Conservation (phyloP, 768 basidiomycete genomes). For the Rhizopogon vesiculosus region DNA sequence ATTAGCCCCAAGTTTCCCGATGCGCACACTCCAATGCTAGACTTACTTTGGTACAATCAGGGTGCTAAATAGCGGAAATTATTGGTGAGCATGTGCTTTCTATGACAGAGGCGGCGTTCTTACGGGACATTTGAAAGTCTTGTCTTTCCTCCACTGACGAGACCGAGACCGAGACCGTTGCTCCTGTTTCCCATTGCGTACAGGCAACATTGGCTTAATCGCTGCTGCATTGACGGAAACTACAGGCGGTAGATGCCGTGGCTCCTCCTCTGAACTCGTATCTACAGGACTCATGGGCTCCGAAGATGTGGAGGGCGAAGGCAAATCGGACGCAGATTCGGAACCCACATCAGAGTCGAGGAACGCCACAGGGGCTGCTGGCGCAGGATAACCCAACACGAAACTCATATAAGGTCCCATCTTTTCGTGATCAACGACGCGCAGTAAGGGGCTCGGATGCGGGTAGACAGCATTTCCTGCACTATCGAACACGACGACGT, state of each 20-base stretch:
- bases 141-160: constrained; percentile 30
- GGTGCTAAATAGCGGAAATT: constrained; percentile 20
- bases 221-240: neutral
- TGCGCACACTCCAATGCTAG: constrained; percentile 2
- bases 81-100: constrained; percentile 1
- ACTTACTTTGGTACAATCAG: constrained; percentile 51
- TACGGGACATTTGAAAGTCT: constrained; percentile 47
- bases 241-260: too few relatives aligned
- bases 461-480: constrained; percentile 32
- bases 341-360: neutral
- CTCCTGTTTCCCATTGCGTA: neutral
- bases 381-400: constrained; percentile 19
- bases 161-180: neutral
- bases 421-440: constrained; percentile 16
- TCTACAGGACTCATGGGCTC: neutral
- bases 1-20: neutral
- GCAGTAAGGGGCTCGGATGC: neutral
- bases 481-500: constrained; percentile 27
- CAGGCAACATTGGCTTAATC: neutral
- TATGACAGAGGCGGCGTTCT: constrained; percentile 11
- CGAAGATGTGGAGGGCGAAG: neutral
- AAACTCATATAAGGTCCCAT: constrained; percentile 47
- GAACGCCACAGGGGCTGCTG: neutral
- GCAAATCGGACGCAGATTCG: neutral
- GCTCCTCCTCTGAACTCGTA: neutral